Conservation (phyloP, 2,329 filamentous ascomycete species). For the Hypoxylon sp. region DNA sequence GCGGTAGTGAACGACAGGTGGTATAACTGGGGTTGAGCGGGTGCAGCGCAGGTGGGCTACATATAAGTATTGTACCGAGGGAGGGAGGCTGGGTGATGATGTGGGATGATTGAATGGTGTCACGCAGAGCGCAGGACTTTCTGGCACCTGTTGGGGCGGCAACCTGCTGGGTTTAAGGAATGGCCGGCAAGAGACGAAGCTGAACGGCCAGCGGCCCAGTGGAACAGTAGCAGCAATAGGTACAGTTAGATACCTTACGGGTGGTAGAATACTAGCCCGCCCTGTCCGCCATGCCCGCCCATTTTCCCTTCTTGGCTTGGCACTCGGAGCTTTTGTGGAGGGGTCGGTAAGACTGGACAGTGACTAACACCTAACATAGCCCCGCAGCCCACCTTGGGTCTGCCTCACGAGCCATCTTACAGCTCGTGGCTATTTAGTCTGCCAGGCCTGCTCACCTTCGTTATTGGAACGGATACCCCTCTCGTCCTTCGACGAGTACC, state of each 20-base stretch:
- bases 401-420: background rate
- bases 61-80: constrained; percentile 24
- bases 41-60: background rate
- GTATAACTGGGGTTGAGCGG: constrained; percentile 13
- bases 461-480: constrained; percentile 10
- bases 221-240: no score
- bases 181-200: constrained; percentile 31
- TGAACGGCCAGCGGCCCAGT: background rate
- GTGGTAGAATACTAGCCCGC: constrained; percentile 33
- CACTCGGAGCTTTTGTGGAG: constrained; percentile 30
- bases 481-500: no score
- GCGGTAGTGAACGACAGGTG: background rate
- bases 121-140: constrained; percentile 35
- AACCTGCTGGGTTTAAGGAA: constrained; percentile 26
- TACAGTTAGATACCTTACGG: no score
- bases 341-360: constrained; percentile 25
- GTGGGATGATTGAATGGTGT: constrained; percentile 36
- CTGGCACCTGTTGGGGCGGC: background rate
- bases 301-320: constrained; percentile 23
- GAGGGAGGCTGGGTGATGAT: constrained; percentile 32
- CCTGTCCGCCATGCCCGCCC: constrained; percentile 1
- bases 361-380: constrained; percentile 17
- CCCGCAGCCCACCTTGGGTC: background rate
- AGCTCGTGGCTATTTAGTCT: constrained; percentile 25
- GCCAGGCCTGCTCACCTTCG: background rate